Base-by-base conservation (phyloP, 2,329 filamentous ascomycete species). In the Stagonosporopsis rhizophila region DNA sequence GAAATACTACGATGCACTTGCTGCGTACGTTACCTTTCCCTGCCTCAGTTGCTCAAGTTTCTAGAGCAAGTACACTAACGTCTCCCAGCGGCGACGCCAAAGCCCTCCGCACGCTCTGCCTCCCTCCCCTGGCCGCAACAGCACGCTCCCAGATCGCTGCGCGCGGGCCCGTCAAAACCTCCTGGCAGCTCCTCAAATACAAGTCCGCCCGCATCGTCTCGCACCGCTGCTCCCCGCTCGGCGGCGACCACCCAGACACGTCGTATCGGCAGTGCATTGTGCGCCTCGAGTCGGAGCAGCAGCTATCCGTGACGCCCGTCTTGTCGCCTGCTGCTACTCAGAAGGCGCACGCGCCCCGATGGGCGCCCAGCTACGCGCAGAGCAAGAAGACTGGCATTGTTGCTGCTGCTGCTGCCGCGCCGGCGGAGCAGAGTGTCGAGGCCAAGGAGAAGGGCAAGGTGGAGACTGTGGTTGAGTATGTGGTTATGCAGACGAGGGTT, bases 1-100 rank as follows among this genome's bases (percentile, higher is more conserved):
- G 48, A 76, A 83, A 61, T 84, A 90, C 80, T 85, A 86, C 64
- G 80, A 81, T 55, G 84, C 84, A 4, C 82, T 89, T 45, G 88
- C 88, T 23, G 56, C 38, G 65, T 68, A 54, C 17, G 60, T 62
- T n/a, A 11, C 22, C 30, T 11, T 22, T 20, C 20, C 5, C 14
- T 25, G 20, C 12, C 34, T 19, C 14, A 34, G 6, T 20, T 15
- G 3, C 28, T 11, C 28, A 30, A 14, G 9, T 4, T 11, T 4
- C 6, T 30, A 11, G 6, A 12, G 9, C 7, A 30, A 30, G 28
- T 14, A 11, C 17, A 28, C 58, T 65, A 51, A 63, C 58, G 22
- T 25, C 6, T 11, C 34, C 37, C 39, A 72, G 69, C 41, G 69
- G 66, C 49, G 57, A 69, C 47, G 25, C 51, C 14, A 42, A 44